Percentiles rank a stretch among this genome's conserved stretches.
Evolutionary conservation across 2,329 filamentous ascomycete species (phyloP).

Genomic region (Colletotrichum spinosum): DNA sequence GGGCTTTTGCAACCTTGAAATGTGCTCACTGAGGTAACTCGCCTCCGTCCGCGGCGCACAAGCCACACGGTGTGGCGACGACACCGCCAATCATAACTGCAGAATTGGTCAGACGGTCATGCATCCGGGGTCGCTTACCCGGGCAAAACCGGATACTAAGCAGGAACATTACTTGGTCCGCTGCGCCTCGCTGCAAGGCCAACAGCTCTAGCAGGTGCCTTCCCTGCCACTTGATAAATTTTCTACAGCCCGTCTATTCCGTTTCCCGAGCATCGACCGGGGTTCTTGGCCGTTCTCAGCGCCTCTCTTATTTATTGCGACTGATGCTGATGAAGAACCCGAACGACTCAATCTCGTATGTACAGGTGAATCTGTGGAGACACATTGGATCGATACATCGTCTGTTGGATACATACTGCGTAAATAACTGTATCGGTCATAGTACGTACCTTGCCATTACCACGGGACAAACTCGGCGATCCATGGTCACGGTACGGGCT

Average conservation of each 20-base stretch:
- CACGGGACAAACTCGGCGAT: conserved; percentile 27
- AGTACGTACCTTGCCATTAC: conserved; percentile 17
- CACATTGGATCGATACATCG: neutral
- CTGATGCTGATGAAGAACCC: conserved; percentile 31
- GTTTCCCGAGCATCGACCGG: conserved; percentile 20
- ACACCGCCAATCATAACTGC: conserved; percentile 50
- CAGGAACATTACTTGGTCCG: conserved; percentile 34
- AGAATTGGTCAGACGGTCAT: conserved; percentile 36
- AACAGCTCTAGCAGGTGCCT: conserved; percentile 7
- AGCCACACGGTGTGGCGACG: conserved; percentile 49
- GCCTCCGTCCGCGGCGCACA: conserved; percentile 26
- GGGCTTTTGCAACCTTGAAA: conserved; percentile 32
- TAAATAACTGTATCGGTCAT: neutral
- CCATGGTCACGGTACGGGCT: neutral
- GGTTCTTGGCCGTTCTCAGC: conserved; percentile 12
- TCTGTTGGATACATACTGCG: conserved; percentile 1
- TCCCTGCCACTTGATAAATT: conserved; percentile 15
- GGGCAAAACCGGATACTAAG: conserved; percentile 37
- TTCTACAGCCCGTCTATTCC: conserved; percentile 15
- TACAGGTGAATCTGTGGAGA: conserved; percentile 3
- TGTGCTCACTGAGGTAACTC: conserved; percentile 43
- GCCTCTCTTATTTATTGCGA: conserved; percentile 14
- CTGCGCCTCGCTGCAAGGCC: conserved; percentile 19
- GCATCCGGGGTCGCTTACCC: conserved; percentile 25
- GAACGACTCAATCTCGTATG: conserved; percentile 17